These are phyloP conservation scores for Przewalskia tangutica DNA, from an alignment of 257 asterid species.

Conservation along the genomic window DNA sequence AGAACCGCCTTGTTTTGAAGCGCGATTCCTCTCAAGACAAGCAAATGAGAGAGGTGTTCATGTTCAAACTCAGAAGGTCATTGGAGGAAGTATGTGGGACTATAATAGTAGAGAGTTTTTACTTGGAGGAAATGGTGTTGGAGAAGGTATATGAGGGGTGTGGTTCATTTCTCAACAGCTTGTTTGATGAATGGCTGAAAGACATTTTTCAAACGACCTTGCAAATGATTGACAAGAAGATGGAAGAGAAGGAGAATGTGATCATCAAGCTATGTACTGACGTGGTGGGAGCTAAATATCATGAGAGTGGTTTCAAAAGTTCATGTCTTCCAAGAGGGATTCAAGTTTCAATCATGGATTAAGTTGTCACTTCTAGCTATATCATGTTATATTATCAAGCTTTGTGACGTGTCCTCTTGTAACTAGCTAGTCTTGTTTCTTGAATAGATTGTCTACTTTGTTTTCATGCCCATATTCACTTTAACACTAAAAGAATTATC, in stretches of 20 bases:
- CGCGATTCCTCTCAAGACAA: conserved; percentile 19
- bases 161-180: conserved; percentile 31
- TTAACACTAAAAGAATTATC: too few species aligned
- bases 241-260: conserved; percentile 7
- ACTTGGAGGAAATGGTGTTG: conserved; percentile 35
- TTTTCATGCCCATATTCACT: background rate
- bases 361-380: conserved; percentile 23
- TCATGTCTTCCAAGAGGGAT: conserved; percentile 64
- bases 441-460: conserved; percentile 13
- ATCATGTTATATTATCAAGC: background rate
- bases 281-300: conserved; percentile 27
- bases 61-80: conserved; percentile 24
- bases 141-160: conserved; percentile 33
- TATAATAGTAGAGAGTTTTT: conserved; percentile 11
- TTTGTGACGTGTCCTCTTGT: conserved; percentile 11
- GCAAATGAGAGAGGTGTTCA: conserved; percentile 30
- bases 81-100: conserved; percentile 17
- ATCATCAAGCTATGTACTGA: conserved; percentile 38
- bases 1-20: conserved; percentile 29
- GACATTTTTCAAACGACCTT: conserved; percentile 42
- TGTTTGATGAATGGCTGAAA: conserved; percentile 61
- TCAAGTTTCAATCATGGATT: conserved; percentile 42
- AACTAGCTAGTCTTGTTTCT: conserved; percentile 24
- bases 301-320: conserved; percentile 35
- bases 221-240: background rate